Base-by-base conservation (phyloP, 495 filamentous ascomycete genomes). In the Penicillium daleae region DNA sequence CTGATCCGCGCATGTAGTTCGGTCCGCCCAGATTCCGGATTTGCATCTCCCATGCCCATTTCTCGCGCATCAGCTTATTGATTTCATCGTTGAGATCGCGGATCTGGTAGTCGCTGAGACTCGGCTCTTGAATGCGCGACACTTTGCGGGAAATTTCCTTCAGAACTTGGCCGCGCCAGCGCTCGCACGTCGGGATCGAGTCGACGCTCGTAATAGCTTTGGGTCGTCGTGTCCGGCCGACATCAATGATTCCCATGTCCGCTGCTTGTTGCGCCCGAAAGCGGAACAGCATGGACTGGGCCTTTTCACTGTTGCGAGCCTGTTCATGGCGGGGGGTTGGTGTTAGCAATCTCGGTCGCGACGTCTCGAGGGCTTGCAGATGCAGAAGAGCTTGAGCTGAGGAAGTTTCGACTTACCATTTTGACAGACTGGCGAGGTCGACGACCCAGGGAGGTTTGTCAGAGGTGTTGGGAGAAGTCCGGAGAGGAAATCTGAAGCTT, bases 211-310 rank as follows among this genome's bases (percentile, higher is more conserved):
- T 94, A 74, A 98, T 97, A 57, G 84, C 83, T 73, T 95, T 96
- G 35, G 95, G 95, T 10, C 95, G 92, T 6, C 93, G 88, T 8
- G 92, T 89, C 40, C 93, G 90, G n/a, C 90, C 90, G 8, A 90
- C 88, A 78, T 97, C 93, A 78, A 98, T 91, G 67, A 98, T 97
- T 71, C 95, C 95, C 37, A 97, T 82, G 74, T 97, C 93, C 59
- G 94, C 93, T 57, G 96, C 96, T 82, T 98, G 95, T 69, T 93
- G 89, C 71, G 97, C 95, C 75, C 96, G 92, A 85, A 99, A 99
- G 83, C 95, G 95, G 82, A 97, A 99, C 77, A 99, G 96, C 95
- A 99, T 99, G 24, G 94, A 97, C 78, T 99, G 95, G 61, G 95
- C 95, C 80, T 98, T 98, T 85, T 97, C 94, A 31, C 90, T 92